A percentile compares a stretch with the other conserved stretches of the same genome.
Evolutionary conservation across 139 green algal species (phyloP).

Genomic region (Volvox reticuliferus): DNA sequence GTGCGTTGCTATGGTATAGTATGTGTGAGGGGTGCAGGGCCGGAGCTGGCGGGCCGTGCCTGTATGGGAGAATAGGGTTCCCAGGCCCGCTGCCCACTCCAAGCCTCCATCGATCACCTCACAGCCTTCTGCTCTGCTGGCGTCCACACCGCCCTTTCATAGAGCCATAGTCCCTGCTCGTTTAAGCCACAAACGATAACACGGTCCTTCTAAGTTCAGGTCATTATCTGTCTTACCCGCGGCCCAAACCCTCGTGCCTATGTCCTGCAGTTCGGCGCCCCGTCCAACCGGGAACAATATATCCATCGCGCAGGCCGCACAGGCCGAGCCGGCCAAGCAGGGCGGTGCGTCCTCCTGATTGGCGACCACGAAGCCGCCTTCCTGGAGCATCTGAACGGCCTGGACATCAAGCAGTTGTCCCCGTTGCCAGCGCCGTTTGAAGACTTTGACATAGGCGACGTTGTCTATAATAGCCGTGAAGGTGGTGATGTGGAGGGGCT

Average conservation of each 20-base stretch:
- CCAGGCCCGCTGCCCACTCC: no score
- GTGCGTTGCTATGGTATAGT: background rate
- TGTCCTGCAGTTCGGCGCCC: constrained; percentile 81
- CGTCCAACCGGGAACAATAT: constrained; percentile 89
- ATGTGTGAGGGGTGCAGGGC: background rate
- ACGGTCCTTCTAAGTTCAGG: background rate
- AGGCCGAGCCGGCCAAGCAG: constrained; percentile 91
- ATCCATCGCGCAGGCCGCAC: constrained; percentile 97
- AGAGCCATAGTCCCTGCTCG: background rate
- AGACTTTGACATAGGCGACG: no score
- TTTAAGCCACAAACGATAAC: background rate
- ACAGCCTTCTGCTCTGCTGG: background rate
- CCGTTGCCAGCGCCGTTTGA: background rate
- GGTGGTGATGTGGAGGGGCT: no score
- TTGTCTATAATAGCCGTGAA: no score
- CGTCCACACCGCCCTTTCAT: background rate
- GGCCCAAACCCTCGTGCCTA: background rate
- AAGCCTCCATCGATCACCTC: background rate
- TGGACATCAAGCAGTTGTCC: constrained; percentile 20
- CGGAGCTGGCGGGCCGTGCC: background rate
- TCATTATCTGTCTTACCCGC: background rate
- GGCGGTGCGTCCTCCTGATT: constrained; percentile 93
- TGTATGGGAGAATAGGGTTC: no score
- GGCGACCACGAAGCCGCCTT: constrained; percentile 60
- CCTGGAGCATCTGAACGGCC: constrained; percentile 39